Evolutionary conservation across 1,284 basidiomycete genomes (phyloP).

Genomic region (Bjerkandera adusta): DNA sequence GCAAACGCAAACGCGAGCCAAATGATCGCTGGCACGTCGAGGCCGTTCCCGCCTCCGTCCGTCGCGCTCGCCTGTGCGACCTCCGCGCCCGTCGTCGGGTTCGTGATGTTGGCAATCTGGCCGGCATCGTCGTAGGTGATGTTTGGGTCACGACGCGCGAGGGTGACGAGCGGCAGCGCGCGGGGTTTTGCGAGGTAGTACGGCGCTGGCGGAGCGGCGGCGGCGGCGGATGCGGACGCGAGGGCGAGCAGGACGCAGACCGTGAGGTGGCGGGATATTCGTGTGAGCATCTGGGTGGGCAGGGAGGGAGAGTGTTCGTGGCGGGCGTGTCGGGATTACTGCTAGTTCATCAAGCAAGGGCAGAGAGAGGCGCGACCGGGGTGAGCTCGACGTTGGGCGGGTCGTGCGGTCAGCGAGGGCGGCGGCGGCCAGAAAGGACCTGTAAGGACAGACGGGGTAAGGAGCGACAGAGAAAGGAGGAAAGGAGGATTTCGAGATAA

Average conservation of each 20-base stretch:
- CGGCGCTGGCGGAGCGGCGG: neutral
- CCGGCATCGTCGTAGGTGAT: conserved; percentile 37
- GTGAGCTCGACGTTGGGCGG: no score
- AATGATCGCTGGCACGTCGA: conserved; percentile 46
- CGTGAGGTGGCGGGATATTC: neutral
- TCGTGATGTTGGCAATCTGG: conserved; percentile 40
- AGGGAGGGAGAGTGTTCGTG: neutral
- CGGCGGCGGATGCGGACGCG: neutral
- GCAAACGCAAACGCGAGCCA: conserved; percentile 55
- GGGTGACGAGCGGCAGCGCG: no score
- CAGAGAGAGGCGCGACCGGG: neutral
- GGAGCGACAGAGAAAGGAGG: conserved; percentile 3
- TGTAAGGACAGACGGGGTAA: conserved; percentile 6
- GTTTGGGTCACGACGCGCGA: conserved; percentile 18
- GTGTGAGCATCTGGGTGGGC: neutral
- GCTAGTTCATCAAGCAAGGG: conserved; percentile 1
- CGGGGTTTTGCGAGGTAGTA: no score
- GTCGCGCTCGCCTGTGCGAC: conserved; percentile 54
- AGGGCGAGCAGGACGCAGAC: neutral
- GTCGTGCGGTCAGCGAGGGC: no score
- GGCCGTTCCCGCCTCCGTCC: conserved; percentile 54
- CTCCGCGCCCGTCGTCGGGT: conserved; percentile 38
- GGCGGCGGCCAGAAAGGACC: no score
- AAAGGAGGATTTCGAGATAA: neutral
- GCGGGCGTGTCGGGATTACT: neutral